Evolutionary conservation across 306 rosid genomes (phyloP).

Genomic region (Pterocarpus santalinus): DNA sequence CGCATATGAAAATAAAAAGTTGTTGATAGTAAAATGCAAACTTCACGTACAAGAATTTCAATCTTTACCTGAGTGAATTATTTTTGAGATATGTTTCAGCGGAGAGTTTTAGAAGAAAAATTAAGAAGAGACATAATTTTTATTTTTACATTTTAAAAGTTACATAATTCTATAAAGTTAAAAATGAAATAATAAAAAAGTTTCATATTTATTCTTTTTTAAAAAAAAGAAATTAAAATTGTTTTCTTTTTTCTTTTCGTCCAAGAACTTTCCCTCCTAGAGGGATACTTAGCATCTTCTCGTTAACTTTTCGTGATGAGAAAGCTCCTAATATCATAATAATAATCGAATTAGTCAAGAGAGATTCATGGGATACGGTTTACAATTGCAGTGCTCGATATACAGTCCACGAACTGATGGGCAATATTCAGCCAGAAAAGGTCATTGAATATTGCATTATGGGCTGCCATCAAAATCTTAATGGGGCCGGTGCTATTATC

Average conservation of each 20-base stretch:
- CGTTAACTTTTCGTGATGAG: neutral
- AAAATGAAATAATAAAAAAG: no score
- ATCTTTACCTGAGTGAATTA: neutral
- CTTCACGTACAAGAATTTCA: neutral
- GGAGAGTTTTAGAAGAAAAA: neutral
- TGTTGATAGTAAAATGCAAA: neutral
- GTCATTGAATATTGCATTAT: slow-evolving; percentile 22
- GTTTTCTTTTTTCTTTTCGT: no score
- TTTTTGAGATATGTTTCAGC: neutral
- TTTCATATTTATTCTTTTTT: no score
- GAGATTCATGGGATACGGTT: neutral
- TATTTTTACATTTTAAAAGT: neutral
- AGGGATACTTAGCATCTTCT: neutral
- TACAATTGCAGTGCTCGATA: slow-evolving; percentile 1
- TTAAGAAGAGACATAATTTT: neutral
- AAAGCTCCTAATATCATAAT: neutral
- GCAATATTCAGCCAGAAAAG: slow-evolving; percentile 39
- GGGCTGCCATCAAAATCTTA: slow-evolving; percentile 12
- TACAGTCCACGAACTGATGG: slow-evolving; percentile 32
- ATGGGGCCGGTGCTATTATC: slow-evolving; percentile 29
- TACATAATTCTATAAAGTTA: no score
- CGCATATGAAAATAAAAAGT: neutral
- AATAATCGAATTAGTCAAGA: neutral
- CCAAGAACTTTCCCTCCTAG: no score
- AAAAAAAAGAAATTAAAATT: no score